phyloP scores from a whole-genome alignment of 2,329 filamentous ascomycete species.

The Didymella sp. region DNA sequence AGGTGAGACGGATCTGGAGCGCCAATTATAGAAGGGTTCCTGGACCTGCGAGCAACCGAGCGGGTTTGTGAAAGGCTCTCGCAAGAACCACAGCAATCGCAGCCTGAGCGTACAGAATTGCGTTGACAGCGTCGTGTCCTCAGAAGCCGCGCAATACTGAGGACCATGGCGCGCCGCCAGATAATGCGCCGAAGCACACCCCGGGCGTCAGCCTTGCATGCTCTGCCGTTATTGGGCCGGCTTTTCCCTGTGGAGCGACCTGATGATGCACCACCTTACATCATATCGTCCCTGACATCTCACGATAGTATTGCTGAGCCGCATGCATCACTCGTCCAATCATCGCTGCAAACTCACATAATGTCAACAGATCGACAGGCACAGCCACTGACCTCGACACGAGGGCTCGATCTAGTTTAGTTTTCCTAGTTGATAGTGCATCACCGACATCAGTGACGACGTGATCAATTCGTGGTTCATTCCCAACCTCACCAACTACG shows the following conservation, averaged over 20 bases:
- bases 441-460: constrained; percentile 15
- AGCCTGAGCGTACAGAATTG: not conserved
- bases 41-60: not conserved
- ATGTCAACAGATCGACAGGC: constrained; percentile 11
- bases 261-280: not conserved
- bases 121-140: constrained; percentile 27
- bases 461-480: constrained; percentile 4
- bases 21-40: not conserved
- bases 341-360: not conserved
- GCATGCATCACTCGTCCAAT: not conserved
- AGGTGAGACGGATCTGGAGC: constrained; percentile 16
- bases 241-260: constrained; percentile 1
- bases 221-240: constrained; percentile 9
- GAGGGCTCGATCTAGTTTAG: constrained; percentile 25
- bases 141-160: constrained; percentile 23
- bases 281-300: not conserved
- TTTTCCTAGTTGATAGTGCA: constrained; percentile 12
- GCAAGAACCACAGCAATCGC: not conserved
- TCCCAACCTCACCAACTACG: not conserved
- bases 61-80: not conserved
- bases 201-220: constrained; percentile 12
- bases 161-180: constrained; percentile 20
- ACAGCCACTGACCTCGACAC: constrained; percentile 1
- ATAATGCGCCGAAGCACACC: constrained; percentile 1
- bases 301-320: not conserved